These are phyloP conservation scores for Penicillium hesseltinei DNA, from an alignment of 2,329 filamentous ascomycete genomes.

Conservation along the genomic window DNA sequence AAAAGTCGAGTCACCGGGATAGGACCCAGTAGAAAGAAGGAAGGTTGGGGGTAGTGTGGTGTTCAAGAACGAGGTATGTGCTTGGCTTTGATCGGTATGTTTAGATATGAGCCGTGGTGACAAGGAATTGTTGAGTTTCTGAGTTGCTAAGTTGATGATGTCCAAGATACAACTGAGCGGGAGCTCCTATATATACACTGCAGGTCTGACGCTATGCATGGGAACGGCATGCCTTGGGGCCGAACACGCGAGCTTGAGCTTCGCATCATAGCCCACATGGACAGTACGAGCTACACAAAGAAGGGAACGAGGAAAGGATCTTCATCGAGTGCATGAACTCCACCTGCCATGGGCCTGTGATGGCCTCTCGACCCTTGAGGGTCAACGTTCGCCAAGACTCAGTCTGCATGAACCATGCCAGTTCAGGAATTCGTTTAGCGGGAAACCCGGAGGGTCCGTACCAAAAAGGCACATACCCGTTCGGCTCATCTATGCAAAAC, in stretches of 20 bases:
- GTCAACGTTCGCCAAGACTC: slow-evolving; percentile 4
- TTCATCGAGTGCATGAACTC: slow-evolving; percentile 14
- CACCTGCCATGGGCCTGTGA: slow-evolving; percentile 20
- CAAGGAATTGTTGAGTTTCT: background rate
- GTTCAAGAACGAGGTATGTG: background rate
- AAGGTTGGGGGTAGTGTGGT: background rate
- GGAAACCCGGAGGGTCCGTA: slow-evolving; percentile 4
- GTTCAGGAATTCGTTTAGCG: slow-evolving; percentile 13
- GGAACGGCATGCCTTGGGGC: slow-evolving; percentile 14
- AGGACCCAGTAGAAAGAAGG: background rate
- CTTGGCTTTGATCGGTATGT: background rate
- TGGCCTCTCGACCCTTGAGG: slow-evolving; percentile 19
- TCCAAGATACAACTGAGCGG: slow-evolving; percentile 1
- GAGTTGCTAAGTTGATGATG: background rate
- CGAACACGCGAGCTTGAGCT: slow-evolving; percentile 22
- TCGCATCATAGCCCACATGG: slow-evolving; percentile 23
- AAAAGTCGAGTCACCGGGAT: background rate
- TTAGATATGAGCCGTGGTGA: background rate
- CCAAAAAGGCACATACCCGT: slow-evolving; percentile 18
- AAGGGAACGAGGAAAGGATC: slow-evolving; percentile 20
- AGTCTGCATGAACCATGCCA: slow-evolving; percentile 20
- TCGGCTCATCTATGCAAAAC: slow-evolving; percentile 15
- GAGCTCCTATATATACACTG: slow-evolving; percentile 20
- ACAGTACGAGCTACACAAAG: slow-evolving; percentile 13
- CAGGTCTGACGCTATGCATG: slow-evolving; percentile 15